Base-by-base conservation (phyloP, 1,284 basidiomycete genomes). In the Puccinia polysora region DNA sequence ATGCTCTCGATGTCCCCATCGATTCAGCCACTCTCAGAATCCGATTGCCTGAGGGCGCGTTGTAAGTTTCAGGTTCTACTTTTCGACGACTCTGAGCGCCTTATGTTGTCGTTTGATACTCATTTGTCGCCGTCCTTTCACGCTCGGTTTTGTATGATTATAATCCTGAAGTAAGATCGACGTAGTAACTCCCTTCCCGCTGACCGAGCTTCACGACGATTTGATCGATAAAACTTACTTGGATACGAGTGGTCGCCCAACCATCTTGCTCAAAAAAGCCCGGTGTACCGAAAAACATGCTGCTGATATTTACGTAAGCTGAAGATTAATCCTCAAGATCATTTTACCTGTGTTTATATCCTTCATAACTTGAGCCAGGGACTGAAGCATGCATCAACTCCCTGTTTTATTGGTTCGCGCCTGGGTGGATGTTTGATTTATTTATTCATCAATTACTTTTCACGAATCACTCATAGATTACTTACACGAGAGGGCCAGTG, bases 21-120 rank as follows among this genome's bases (percentile, higher is more conserved):
- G 85, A 94, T 75, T 83, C 89, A n/a, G 89, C 88, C 1, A 86
- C 88, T 77, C 78, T 96, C 47, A 85, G 84, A 75, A 85, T 98
- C 74, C 85, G 96, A 74, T 81, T 99, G 28, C 96, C 96, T 0
- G 95, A 99, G 79, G 94, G 93, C 15, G 92, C 95, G 18, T 88
- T 83, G 91, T 93, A 84, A 38, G 15, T 70, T 30, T 34, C 63
- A 28, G 25, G 14, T 10, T 18, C 36, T 6, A 14, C 8, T 20
- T 8, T 34, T 28, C 28, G 7, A 10, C 49, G 10, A 12, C 2
- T 10, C 49, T 20, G 14, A 52, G 5, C 14, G 28, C 43, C 8
- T 32, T 36, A 8, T 62, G 25, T 14, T 47, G 47, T 32, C 14
- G n/a, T 30, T 8, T 28, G 47, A 38, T 43, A 30, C 25, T 38